These are phyloP conservation scores for Zygnema circumcarinatum DNA, from an alignment of 139 green algal species.

Conservation along the genomic window DNA sequence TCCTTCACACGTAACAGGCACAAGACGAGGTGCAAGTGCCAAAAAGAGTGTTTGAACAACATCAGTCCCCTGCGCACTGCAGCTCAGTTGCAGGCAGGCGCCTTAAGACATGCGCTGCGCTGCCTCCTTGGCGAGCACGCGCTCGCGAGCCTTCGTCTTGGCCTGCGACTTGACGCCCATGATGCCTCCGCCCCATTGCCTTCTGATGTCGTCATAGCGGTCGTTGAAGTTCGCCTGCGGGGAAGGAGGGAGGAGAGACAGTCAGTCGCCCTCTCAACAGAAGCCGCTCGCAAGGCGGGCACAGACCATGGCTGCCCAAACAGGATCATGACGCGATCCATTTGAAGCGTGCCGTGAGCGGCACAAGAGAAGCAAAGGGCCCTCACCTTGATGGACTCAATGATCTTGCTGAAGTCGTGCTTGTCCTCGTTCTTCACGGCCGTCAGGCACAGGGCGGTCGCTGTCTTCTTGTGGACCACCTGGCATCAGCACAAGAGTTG, in stretches of 20 bases:
- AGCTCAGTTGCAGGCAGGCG: neutral
- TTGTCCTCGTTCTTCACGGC: conserved; percentile 97
- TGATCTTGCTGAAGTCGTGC: conserved; percentile 96
- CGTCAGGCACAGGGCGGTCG: conserved; percentile 90
- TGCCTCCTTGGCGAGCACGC: conserved; percentile 83
- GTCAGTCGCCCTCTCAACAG: no score
- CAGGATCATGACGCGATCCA: no score
- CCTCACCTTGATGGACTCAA: conserved; percentile 87
- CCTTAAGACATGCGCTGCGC: conserved; percentile 73
- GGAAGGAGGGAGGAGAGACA: neutral
- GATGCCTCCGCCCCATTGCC: conserved; percentile 95
- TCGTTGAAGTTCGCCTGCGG: conserved; percentile 84
- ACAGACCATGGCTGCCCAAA: no score
- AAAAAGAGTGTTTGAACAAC: neutral
- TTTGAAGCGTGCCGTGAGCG: no score
- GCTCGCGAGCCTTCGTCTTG: conserved; percentile 84
- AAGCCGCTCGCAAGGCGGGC: no score
- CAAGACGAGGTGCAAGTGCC: no score
- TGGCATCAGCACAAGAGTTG: no score
- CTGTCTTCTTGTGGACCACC: conserved; percentile 99
- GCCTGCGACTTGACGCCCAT: conserved; percentile 97
- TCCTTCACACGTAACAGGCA: no score
- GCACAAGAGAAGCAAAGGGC: no score
- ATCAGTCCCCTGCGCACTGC: neutral
- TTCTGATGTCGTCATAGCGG: conserved; percentile 67